Base-by-base conservation (phyloP, 768 basidiomycete species). In the Lactarius indigo region DNA sequence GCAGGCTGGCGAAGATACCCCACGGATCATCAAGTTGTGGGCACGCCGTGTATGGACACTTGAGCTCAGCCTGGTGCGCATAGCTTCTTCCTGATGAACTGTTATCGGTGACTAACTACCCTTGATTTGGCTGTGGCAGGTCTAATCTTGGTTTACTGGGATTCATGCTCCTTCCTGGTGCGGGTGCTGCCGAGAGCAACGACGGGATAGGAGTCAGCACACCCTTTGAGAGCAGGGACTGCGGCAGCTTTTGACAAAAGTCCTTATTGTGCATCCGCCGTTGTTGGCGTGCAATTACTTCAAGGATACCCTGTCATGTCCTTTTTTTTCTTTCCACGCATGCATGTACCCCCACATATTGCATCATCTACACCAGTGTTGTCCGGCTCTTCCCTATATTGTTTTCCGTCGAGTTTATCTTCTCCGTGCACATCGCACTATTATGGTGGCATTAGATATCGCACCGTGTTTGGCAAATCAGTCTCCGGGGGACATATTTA, bases 11-110 rank as follows among this genome's bases (percentile, higher is more conserved):
- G 82, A 82, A 42, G 78, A 85, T 59, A 73, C 82, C 8, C 79
- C 83, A 10, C 80, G 83, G 72, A 79, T 77, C 12, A 85, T 96
- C 71, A 98, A 98, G 78, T 83, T 99, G 56, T 98, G 97, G 96
- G 95, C 96, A 23, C 85, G 97, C 65, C 82, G 97, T 65, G 97
- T 99, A 18, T 99, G 97, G 97, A 99, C 97, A 12, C 82, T 99
- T 64, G 97, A 99, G 80, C 83, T 98, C 65, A 95, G 93, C 76
- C 79, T 98, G 82, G 95, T 98, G 68, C 58, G 81, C 61, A 37
- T 42, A 20, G 15, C 42, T 35, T 57, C 23, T 55, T 15, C n/a
- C 26, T 56, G 28, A 26, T 50, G 56, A n/a, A 57, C 10, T 15
- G 12, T 18, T 59, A 26, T 35, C 23, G 23, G 18, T 58, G 47